Conservation (phyloP, 176 grass and related monocot species). For the Eleusine coracana region DNA sequence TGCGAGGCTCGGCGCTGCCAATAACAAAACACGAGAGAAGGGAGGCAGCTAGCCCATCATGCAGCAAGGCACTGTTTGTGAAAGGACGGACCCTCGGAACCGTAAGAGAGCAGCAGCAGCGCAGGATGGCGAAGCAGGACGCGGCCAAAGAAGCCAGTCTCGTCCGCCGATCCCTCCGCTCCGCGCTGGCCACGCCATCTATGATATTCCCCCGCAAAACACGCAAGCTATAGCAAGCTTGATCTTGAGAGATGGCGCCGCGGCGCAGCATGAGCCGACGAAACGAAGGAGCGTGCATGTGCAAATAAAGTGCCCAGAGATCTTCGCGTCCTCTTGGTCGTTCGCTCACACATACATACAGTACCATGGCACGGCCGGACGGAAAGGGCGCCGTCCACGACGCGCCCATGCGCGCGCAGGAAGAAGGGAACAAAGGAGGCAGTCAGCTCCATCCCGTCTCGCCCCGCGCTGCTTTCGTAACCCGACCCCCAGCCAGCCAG, state of each 20-base stretch:
- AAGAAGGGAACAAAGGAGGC: slow-evolving; percentile 37
- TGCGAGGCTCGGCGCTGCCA: too few species aligned
- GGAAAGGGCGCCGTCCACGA: slow-evolving; percentile 14
- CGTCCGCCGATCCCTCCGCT: background rate
- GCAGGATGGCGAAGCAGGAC: slow-evolving; percentile 8
- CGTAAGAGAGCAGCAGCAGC: background rate
- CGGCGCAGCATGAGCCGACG: background rate
- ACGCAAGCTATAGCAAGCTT: background rate
- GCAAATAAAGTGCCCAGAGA: background rate
- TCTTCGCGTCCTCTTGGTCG: background rate
- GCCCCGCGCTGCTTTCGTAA: slow-evolving; percentile 37
- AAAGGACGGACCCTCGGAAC: slow-evolving; percentile 24
- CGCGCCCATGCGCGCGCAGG: slow-evolving; percentile 34
- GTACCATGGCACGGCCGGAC: background rate
- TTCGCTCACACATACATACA: too few species aligned
- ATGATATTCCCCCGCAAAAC: slow-evolving; percentile 38
- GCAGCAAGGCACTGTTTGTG: background rate
- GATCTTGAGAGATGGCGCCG: too few species aligned
- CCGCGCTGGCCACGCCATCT: slow-evolving; percentile 1
- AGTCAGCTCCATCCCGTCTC: slow-evolving; percentile 38
- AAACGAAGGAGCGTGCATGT: background rate
- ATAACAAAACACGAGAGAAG: too few species aligned
- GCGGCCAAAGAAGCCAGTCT: background rate
- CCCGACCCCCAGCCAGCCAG: background rate
- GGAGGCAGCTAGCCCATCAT: background rate